Percentiles rank a stretch among this genome's conserved stretches.
Evolutionary conservation across 768 basidiomycete genomes (phyloP).

Genomic region (Naganishia vaughanmartiniae): DNA sequence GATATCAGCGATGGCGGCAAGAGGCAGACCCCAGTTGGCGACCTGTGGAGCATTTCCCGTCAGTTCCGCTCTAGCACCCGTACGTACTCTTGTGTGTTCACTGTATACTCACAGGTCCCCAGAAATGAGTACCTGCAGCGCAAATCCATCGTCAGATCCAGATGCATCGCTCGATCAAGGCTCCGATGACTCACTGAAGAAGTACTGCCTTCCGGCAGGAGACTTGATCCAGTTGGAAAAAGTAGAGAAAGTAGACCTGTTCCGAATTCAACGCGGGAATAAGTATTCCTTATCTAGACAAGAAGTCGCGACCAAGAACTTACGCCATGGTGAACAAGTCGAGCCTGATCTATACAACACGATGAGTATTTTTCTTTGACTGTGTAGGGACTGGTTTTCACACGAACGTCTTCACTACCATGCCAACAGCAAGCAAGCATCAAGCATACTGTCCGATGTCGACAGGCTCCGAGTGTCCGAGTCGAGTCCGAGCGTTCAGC

Average conservation of each 20-base stretch:
- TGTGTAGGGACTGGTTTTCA: too few species aligned
- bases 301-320: neutral
- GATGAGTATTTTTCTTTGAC: neutral
- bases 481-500: neutral
- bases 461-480: neutral
- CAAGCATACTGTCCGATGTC: neutral
- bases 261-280: neutral
- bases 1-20: constrained; percentile 88
- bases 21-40: constrained; percentile 96
- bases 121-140: constrained; percentile 83
- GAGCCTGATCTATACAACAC: neutral
- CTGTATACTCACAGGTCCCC: constrained; percentile 71
- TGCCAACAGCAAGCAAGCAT: too few species aligned
- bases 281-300: neutral
- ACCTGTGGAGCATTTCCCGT: constrained; percentile 55
- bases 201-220: constrained; percentile 87
- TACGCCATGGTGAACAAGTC: neutral
- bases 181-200: constrained; percentile 69
- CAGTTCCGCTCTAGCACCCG: neutral
- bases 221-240: constrained; percentile 87
- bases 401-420: too few species aligned
- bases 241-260: constrained; percentile 54
- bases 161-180: neutral
- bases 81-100: neutral
- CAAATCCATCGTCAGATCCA: constrained; percentile 33